Evolutionary conservation across 1,139 yeast species (phyloP), one percentile per base, ranked within the genome.

Genomic region (Saccharomyces hybrid): DNA sequence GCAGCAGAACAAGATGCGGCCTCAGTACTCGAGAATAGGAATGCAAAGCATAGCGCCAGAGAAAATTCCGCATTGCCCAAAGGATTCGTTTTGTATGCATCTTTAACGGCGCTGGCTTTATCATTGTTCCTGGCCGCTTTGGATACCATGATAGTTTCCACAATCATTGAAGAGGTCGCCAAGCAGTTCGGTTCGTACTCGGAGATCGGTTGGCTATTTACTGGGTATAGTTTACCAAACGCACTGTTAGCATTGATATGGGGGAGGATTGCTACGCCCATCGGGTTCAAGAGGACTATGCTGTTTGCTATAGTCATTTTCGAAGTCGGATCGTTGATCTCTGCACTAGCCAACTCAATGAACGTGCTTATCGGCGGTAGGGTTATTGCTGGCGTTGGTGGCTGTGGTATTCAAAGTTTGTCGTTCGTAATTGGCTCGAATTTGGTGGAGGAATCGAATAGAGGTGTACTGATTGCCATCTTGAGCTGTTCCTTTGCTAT

Each of bases 351-450:
- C 0, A 73, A 67, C 23, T 75, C 75, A 44, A 83, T 84, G 83
- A 73, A 76, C 59, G 78, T 80, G 76, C 70, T 86, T 53, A 83
- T 86, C 57, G 88, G 82, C 0, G 91, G 89, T 1, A 75, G 93
- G 61, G 84, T 83, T 6, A 71, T 86, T 38, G 83, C 84, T 52
- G 95, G 95, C 54, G 64, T 82, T 50, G 95, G 93, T 14, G 91
- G 86, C 6, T 86, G 88, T 44, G 88, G 88, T 8, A 77, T 84
- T 48, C 82, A 81, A 60, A 75, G 84, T 1, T 72, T 84, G 73
- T 81, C 79, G 9, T 75, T 78, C 56, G 80, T 84, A 38, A 79
- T 85, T 50, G 72, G 81, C 26, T 77, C 86, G 4, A 89, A 85
- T 60, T 69, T 81, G 13, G 83, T 83, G 0, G 82, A 86, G 1